Evolutionary conservation across 768 basidiomycete species (phyloP).

Genomic region (Rickenella mellea): DNA sequence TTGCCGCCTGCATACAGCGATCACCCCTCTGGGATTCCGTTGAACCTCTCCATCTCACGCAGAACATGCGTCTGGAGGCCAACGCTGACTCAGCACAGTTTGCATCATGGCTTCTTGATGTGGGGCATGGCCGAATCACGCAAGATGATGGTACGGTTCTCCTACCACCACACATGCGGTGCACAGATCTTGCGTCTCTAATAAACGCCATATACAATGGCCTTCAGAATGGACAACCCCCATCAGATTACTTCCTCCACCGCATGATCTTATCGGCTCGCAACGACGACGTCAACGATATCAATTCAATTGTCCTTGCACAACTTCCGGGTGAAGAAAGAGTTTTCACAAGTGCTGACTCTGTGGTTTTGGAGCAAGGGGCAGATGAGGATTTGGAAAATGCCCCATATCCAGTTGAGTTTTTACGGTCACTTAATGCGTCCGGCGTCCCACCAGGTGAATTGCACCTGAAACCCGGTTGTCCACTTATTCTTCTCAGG

Average conservation of each 20-base stretch:
- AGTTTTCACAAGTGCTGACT: conserved; percentile 13
- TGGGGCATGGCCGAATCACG: conserved; percentile 23
- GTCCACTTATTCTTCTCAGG: conserved; percentile 29
- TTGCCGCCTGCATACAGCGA: conserved; percentile 22
- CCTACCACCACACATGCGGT: conserved; percentile 19
- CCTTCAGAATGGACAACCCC: too few relatives aligned
- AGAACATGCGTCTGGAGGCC: conserved; percentile 33
- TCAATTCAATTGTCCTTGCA: conserved; percentile 16
- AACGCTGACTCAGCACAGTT: conserved; percentile 18
- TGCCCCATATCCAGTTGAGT: conserved; percentile 27
- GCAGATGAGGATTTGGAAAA: conserved; percentile 12
- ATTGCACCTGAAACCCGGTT: conserved; percentile 19
- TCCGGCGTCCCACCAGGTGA: conserved; percentile 29
- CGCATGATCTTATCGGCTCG: conserved; percentile 24
- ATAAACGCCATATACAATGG: too few relatives aligned
- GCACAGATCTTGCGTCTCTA: too few relatives aligned
- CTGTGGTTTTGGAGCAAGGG: conserved; percentile 7
- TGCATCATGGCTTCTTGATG: conserved; percentile 27
- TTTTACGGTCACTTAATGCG: conserved; percentile 27
- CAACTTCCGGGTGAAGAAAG: conserved; percentile 12
- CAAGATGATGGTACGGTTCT: conserved; percentile 13
- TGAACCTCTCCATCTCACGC: conserved; percentile 20
- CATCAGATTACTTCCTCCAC: conserved; percentile 28
- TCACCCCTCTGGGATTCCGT: conserved; percentile 30
- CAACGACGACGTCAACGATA: conserved; percentile 26